Evolutionary conservation across 495 filamentous ascomycete genomes (phyloP).

Genomic region (Staphylotrichum longicolle): DNA sequence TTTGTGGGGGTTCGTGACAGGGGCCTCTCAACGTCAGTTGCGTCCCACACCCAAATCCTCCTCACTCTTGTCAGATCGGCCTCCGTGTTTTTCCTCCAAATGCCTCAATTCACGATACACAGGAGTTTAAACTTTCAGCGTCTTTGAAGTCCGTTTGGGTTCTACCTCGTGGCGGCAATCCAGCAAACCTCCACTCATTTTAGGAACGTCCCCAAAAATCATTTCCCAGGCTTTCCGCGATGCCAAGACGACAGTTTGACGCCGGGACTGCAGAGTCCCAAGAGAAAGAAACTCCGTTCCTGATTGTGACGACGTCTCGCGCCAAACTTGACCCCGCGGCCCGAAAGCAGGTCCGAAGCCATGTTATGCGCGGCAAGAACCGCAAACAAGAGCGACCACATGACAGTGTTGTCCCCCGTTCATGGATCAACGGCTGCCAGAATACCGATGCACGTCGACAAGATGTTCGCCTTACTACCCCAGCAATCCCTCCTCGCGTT

Average conservation of each 20-base stretch:
- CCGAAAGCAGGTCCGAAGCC: conserved; percentile 25
- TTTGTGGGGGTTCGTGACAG: background rate
- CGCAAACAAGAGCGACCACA: conserved; percentile 8
- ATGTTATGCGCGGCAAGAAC: conserved; percentile 33
- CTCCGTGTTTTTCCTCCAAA: background rate
- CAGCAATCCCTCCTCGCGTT: background rate
- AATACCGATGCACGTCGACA: background rate
- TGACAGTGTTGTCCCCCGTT: background rate
- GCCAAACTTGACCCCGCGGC: conserved; percentile 20
- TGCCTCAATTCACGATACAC: too few relatives aligned
- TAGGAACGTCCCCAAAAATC: too few relatives aligned
- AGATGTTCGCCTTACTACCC: conserved; percentile 2
- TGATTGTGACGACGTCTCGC: conserved; percentile 16
- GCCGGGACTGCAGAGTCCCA: background rate
- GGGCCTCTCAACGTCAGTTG: background rate
- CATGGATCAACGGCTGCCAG: conserved; percentile 18
- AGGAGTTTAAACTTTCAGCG: too few relatives aligned
- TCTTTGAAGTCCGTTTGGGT: too few relatives aligned
- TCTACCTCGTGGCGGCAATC: too few relatives aligned
- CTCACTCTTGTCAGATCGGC: background rate
- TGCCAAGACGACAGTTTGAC: background rate
- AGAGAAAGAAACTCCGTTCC: conserved; percentile 12
- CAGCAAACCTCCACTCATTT: too few relatives aligned
- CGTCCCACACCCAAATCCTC: background rate
- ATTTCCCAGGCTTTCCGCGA: too few relatives aligned